A percentile compares a stretch with the other conserved stretches of the same genome.
Conservation (phyloP, 345 rosid genomes). For the Orychophragmus violaceus region DNA sequence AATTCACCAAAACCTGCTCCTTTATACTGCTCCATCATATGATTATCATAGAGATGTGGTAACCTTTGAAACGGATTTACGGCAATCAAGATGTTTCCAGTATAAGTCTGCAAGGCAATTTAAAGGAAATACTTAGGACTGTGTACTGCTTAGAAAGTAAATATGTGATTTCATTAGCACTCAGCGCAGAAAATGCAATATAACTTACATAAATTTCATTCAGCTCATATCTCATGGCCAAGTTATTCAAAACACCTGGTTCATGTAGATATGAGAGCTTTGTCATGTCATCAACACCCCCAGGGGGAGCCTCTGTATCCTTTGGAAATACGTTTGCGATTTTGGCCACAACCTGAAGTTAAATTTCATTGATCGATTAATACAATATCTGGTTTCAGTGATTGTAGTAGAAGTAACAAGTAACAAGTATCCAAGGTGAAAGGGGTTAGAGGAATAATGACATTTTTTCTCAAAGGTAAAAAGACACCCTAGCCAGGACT, state of each 20-base stretch:
- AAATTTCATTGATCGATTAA: slow-evolving; percentile 3
- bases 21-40: slow-evolving; percentile 99
- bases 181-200: slow-evolving; percentile 12
- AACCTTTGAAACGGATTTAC: slow-evolving; percentile 98
- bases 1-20: slow-evolving; percentile 98
- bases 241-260: slow-evolving; percentile 90
- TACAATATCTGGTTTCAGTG: neutral
- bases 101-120: slow-evolving; percentile 65
- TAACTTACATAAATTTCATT: slow-evolving; percentile 89
- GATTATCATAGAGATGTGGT: slow-evolving; percentile 96
- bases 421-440: neutral
- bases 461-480: neutral
- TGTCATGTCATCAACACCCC: slow-evolving; percentile 99
- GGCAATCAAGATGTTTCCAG: slow-evolving; percentile 96
- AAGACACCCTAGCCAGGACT: neutral
- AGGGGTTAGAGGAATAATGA: neutral
- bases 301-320: slow-evolving; percentile 95
- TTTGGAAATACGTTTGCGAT: slow-evolving; percentile 81
- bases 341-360: slow-evolving; percentile 68
- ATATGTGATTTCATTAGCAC: neutral
- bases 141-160: neutral
- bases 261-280: slow-evolving; percentile 98
- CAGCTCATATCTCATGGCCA: slow-evolving; percentile 93
- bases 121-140: slow-evolving; percentile 13
- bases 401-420: neutral